Conservation (phyloP, 179 eudicot species). For the Amaranthus tricolor region DNA sequence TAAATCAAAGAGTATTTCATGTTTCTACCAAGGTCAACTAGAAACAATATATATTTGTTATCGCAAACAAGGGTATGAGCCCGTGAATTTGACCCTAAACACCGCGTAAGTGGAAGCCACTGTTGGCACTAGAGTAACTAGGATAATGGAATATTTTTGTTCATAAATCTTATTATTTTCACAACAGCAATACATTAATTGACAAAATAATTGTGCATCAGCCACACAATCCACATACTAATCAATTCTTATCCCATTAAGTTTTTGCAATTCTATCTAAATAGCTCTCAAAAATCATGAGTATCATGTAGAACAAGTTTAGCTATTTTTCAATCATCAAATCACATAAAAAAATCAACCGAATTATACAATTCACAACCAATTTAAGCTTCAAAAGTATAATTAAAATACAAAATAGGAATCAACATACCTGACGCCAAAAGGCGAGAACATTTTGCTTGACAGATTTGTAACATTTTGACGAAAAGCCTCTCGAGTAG, state of each 20-base stretch:
- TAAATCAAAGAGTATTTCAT: neutral
- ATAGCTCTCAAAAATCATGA: neutral
- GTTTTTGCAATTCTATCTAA: neutral
- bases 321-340: neutral
- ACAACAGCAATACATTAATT: too few relatives aligned
- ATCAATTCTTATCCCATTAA: neutral
- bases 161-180: too few relatives aligned
- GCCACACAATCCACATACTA: too few relatives aligned
- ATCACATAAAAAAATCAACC: neutral
- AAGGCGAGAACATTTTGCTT: slow-evolving; percentile 79
- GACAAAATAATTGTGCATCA: neutral
- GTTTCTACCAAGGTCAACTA: neutral
- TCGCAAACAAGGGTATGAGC: too few relatives aligned
- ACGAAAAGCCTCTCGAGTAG: slow-evolving; percentile 48
- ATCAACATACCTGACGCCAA: slow-evolving; percentile 69
- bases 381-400: too few relatives aligned
- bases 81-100: too few relatives aligned
- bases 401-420: too few relatives aligned
- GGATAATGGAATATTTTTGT: too few relatives aligned
- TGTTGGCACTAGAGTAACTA: too few relatives aligned
- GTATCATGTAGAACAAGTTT: neutral
- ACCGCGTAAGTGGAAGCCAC: too few relatives aligned
- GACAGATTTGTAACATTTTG: slow-evolving; percentile 59
- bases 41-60: too few relatives aligned
- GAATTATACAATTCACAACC: neutral